Base-by-base conservation (phyloP, 441 rosid genomes). In the Bruguiera hainesii region DNA sequence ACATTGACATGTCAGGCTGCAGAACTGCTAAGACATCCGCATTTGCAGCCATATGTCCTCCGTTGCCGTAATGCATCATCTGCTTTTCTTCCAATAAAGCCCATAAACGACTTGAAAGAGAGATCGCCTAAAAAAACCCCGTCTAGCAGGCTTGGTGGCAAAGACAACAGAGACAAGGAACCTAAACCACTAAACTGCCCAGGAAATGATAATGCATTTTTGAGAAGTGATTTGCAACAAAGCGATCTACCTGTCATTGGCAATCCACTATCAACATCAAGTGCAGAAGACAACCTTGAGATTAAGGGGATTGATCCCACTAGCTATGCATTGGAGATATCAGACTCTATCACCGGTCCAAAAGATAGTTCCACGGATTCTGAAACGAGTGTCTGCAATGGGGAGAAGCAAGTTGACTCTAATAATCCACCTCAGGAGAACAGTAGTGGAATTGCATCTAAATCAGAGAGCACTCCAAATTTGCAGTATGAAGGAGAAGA, bases 1-100 rank as follows among this genome's bases (percentile, higher is more conserved):
- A 20, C 51, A 59, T 61, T 37, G 69, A 59, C 50, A 35, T 71
- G 6, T 72, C 75, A 94, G 99, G 97, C 99, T 67, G 89, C 97
- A 26, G 97, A 94, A 68, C 76, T 94, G 73, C 75, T 94, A 56
- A 83, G 99, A 85, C 91, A 89, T 77, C 87, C 86, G 2, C 89
- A 84, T 84, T 82, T 94, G 69, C 93, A 91, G 71, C 80, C 90
- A 1, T 84, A 84, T 78, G 85, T 94, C 64, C 89, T 88, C 64
- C 83, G 79, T 8, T 94, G 97, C 77, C 82, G 67, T 58, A 81
- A 82, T 72, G 70, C 86, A 6, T 84, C 97, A 51, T 68, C 97
- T 31, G 85, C 82, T 23, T 94, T 82, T 79, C 97, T 94, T 75
- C 99, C 96, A 2, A 60, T 91, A 65, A 83, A 71, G 74, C 82